Percentiles rank a stretch among this genome's conserved stretches.
phyloP scores from a whole-genome alignment of 768 basidiomycete species.

The Suillus cothurnatus region DNA sequence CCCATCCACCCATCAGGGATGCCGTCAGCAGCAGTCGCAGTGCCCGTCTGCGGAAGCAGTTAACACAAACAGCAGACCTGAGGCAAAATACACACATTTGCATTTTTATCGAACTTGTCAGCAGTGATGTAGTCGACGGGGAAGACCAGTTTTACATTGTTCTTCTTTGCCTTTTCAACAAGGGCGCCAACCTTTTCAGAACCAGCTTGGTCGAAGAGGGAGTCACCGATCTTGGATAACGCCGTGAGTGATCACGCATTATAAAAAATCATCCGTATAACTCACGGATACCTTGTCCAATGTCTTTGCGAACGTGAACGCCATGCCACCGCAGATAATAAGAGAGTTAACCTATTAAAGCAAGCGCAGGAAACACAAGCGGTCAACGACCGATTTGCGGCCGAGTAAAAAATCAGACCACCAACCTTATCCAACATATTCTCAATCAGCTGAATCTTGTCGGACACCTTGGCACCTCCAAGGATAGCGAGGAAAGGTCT shows the following conservation, averaged over 20 bases:
- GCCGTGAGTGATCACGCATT: neutral
- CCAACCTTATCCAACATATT: constrained; percentile 97
- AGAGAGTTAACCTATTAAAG: constrained; percentile 79
- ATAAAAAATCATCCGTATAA: constrained; percentile 4
- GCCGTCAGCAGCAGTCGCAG: constrained; percentile 79
- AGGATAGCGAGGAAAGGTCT: constrained; percentile 97
- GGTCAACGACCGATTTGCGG: neutral
- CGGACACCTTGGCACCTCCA: constrained; percentile 97
- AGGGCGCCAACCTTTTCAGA: constrained; percentile 82
- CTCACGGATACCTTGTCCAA: constrained; percentile 74
- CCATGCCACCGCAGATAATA: constrained; percentile 98
- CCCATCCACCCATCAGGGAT: constrained; percentile 96
- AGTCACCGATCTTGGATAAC: constrained; percentile 78
- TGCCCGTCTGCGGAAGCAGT: constrained; percentile 51
- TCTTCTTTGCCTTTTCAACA: constrained; percentile 89
- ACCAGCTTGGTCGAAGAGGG: constrained; percentile 90
- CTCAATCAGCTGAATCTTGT: constrained; percentile 98
- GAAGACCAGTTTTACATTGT: constrained; percentile 93
- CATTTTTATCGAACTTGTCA: constrained; percentile 94
- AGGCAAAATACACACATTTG: constrained; percentile 52
- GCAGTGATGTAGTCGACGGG: constrained; percentile 94
- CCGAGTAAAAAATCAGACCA: neutral
- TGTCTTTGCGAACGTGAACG: constrained; percentile 98
- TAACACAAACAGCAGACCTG: constrained; percentile 3
- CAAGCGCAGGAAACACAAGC: neutral